These are phyloP conservation scores for Globisporangium solare DNA, from an alignment of 352 stramenopile species.

Conservation along the genomic window DNA sequence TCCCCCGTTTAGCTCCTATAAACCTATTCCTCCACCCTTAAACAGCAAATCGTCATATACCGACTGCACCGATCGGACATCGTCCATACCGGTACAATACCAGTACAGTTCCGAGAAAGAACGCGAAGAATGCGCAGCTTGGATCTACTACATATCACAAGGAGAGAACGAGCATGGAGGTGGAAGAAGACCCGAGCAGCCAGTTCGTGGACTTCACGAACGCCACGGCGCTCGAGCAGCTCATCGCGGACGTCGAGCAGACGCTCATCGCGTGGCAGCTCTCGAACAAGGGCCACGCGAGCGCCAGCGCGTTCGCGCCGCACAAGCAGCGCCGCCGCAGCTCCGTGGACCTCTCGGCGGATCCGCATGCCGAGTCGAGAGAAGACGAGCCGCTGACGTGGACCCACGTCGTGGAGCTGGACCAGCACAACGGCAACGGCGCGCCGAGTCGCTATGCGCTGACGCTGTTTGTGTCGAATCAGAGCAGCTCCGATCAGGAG, in stretches of 20 bases:
- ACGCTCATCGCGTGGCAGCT: conserved; percentile 67
- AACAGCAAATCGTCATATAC: background rate
- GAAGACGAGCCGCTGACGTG: conserved; percentile 20
- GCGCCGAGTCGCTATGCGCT: conserved; percentile 37
- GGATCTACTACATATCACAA: too few species aligned
- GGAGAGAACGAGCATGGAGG: conserved; percentile 26
- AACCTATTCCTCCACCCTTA: too few species aligned
- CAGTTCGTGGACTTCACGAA: conserved; percentile 88
- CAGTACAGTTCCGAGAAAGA: too few species aligned
- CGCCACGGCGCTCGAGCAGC: conserved; percentile 73
- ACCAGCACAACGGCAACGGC: conserved; percentile 9
- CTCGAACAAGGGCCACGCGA: conserved; percentile 57
- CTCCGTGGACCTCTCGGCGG: too few species aligned
- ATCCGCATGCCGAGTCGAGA: too few species aligned
- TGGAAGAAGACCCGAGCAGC: conserved; percentile 80
- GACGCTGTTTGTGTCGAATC: conserved; percentile 34
- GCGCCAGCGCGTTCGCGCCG: conserved; percentile 22
- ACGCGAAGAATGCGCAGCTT: too few species aligned
- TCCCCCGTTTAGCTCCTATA: too few species aligned
- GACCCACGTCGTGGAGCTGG: conserved; percentile 33
- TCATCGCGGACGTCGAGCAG: conserved; percentile 73
- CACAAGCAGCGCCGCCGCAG: background rate
- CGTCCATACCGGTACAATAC: too few species aligned
- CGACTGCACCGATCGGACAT: too few species aligned
- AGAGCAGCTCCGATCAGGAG: conserved; percentile 3